Evolutionary conservation across 2,329 filamentous ascomycete genomes (phyloP), one percentile per base, ranked within the genome.

Genomic region (Cucurbitaria berberidis): DNA sequence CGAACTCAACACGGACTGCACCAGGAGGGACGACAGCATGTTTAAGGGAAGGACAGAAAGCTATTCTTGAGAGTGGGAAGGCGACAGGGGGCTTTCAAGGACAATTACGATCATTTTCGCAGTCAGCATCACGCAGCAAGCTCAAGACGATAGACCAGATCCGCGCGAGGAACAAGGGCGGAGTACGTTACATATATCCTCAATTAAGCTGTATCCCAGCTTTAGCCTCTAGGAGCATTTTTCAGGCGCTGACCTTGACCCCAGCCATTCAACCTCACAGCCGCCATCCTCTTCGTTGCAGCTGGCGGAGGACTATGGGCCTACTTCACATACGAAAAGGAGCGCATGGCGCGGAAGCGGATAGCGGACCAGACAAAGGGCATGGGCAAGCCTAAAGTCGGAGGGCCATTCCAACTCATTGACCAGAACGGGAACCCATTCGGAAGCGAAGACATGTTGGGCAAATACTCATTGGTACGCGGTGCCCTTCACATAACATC

Each of bases 241-340:
- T 26, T 40, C 51, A 60, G n/a, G 18, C 16, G 40, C 57, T 59
- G 39, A 59, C 44, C 39, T 4, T n/a, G 3, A 29, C 9, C 26
- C 30, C 60, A 92, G 88, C 95, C 95, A 26, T 98, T 99, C 80
- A 96, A 93, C 48, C 93, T 90, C 86, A 93, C 91, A 77, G 89
- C 93, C 27, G 93, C 91, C 16, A 65, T 92, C 45, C 82, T 99
- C 59, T 98, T 99, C 79, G 82, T 98, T 60, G 72, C 84, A 41
- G 89, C 92, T 2, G 92, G 90, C 64, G 87, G 80, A 11, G 88
- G 86, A 24, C 82, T 99, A 68, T 87, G 92, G 55, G 85, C 90
- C 77, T 99, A 98, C 75, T 98, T 99, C 77, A 91, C 93, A 69
- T 86, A 87, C 67, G 95, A 99, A 77, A 98, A 98, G 81, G 86